Evolutionary conservation across 78 protist species (phyloP), one percentile per base, ranked within the genome.

Genomic region (Cyanophora paradoxa): DNA sequence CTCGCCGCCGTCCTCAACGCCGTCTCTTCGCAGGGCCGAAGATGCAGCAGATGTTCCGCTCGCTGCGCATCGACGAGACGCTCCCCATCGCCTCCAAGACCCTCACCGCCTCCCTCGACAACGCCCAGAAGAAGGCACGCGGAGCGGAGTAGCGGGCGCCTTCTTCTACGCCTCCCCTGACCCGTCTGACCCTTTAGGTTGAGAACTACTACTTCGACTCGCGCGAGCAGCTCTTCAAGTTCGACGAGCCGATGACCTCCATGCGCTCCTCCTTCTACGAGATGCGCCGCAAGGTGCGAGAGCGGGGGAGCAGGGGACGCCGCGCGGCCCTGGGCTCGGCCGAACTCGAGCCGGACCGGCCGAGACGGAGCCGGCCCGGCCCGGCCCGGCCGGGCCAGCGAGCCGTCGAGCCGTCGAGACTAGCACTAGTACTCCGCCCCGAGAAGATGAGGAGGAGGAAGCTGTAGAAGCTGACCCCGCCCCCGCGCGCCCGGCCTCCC

Each of bases 171-270:
- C n/a, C n/a, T n/a, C n/a, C n/a, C n/a, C n/a, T n/a, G n/a, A n/a
- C n/a, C n/a, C n/a, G n/a, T n/a, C n/a, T n/a, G n/a, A n/a, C n/a
- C n/a, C n/a, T n/a, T n/a, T n/a, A 31, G 5, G 73, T 64, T 10
- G 72, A 64, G 54, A 41, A 61, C 14, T 77, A 67, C 82, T 77
- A 48, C 54, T 57, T 28, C 56, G 65, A 58, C 28, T 24, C 52
- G 20, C 78, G 82, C 52, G 4, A 57, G 68, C 8, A 36, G 69
- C 72, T 77, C 19, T 77, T 67, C 74, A 44, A 77, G 50, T 77
- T 41, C 75, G 82, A 77, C 68, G 75, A 50, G 69, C 64, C 33
- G 36, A 0, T 26, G 17, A n/a, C 62, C 14, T 20, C 2, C 30
- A 65, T 26, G 54, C 75, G 75, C 41, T 4, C 11, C 26, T 20